These are phyloP conservation scores for Fusarium pininemorale DNA, from an alignment of 2,329 filamentous ascomycete genomes.

Conservation along the genomic window DNA sequence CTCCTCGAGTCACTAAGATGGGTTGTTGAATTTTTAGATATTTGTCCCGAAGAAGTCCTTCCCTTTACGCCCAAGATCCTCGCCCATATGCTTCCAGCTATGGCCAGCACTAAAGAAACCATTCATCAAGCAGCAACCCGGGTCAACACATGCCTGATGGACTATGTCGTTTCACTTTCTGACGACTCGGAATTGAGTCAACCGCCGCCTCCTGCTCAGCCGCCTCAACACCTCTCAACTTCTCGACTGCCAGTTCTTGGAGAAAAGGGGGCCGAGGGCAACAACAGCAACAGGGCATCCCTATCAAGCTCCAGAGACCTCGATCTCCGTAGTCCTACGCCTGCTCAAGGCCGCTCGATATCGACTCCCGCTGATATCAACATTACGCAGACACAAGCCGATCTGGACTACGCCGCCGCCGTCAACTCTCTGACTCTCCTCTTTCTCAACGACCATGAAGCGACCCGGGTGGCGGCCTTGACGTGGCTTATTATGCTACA, in stretches of 20 bases:
- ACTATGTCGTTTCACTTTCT: constrained; percentile 91
- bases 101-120: constrained; percentile 89
- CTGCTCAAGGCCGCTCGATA: constrained; percentile 57
- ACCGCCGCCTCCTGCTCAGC: constrained; percentile 27
- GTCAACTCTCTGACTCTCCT: constrained; percentile 92
- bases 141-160: constrained; percentile 90
- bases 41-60: constrained; percentile 95
- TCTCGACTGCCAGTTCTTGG: constrained; percentile 56
- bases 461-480: constrained; percentile 89
- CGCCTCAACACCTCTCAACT: constrained; percentile 44
- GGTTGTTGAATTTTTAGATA: constrained; percentile 97
- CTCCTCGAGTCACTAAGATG: constrained; percentile 90
- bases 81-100: constrained; percentile 89
- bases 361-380: constrained; percentile 57
- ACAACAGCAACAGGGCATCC: constrained; percentile 61
- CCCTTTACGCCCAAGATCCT: constrained; percentile 93
- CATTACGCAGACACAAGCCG: constrained; percentile 62
- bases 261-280: constrained; percentile 56
- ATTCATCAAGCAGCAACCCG: constrained; percentile 88
- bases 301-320: constrained; percentile 63
- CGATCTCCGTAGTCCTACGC: constrained; percentile 62
- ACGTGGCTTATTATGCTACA: constrained; percentile 99
- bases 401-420: constrained; percentile 95
- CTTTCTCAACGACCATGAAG: constrained; percentile 96
- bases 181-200: constrained; percentile 64